Conservation (phyloP, 2,329 filamentous ascomycete genomes). For the Monilinia vaccinii-corymbosi region DNA sequence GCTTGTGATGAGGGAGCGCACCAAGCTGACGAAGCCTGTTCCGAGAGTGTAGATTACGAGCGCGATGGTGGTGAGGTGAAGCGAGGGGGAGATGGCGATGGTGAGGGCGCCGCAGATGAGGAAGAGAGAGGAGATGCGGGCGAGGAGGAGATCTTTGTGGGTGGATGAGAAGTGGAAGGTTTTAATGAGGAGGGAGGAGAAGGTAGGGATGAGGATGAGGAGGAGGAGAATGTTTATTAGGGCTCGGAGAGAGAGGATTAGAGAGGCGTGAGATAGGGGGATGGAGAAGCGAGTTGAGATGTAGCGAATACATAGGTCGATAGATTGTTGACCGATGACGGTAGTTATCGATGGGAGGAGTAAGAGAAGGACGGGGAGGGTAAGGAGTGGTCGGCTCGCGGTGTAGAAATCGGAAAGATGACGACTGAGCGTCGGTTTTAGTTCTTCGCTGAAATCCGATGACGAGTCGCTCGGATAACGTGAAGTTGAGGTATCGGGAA, state of each 20-base stretch:
- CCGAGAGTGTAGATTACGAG: conserved; percentile 23
- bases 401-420: neutral
- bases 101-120: conserved; percentile 17
- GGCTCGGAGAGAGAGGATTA: conserved; percentile 25
- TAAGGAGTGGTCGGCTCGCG: conserved; percentile 19
- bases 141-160: conserved; percentile 23
- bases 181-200: conserved; percentile 19
- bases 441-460: neutral
- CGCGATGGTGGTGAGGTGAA: conserved; percentile 19
- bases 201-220: conserved; percentile 18
- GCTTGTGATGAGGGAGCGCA: conserved; percentile 20
- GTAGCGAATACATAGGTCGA: conserved; percentile 22
- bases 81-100: conserved; percentile 19
- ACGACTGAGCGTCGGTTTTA: conserved; percentile 13
- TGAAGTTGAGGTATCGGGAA: neutral
- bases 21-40: conserved; percentile 18
- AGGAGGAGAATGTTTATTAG: conserved; percentile 23
- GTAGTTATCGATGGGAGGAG: conserved; percentile 22
- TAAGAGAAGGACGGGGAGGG: conserved; percentile 25
- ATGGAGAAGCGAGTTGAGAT: conserved; percentile 24
- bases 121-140: conserved; percentile 18
- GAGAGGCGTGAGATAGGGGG: conserved; percentile 18
- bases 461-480: conserved; percentile 3
- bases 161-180: conserved; percentile 14
- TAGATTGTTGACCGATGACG: conserved; percentile 14